These are phyloP conservation scores for cucumber (Cucumis sativus) DNA, from an alignment of 306 rosid species.

Conservation along the genomic window Cucumber_9930_V3 NC_026659.2:24753501-24754000, in stretches of 20 bases:
- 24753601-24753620: too few relatives aligned
- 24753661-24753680: neutral
- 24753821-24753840: conserved; percentile 21
- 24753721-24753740: neutral
- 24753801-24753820: conserved; percentile 15
- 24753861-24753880: conserved; percentile 14
- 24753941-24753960: conserved; percentile 20
- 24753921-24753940: conserved; percentile 21
- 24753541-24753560: too few relatives aligned
- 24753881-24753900: conserved; percentile 15
- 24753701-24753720: neutral
- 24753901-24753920: conserved; percentile 14
- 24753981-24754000: conserved; percentile 33
- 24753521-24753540: too few relatives aligned
- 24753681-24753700: neutral
- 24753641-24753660: too few relatives aligned
- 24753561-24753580: too few relatives aligned
- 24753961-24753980: conserved; percentile 12
- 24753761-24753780: conserved; percentile 17
- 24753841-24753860: conserved; percentile 16
- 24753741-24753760: too few relatives aligned
- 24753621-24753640: too few relatives aligned
- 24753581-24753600: too few relatives aligned
- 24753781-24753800: conserved; percentile 20
- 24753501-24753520: too few relatives aligned